Evolutionary conservation across 2,329 filamentous ascomycete genomes (phyloP), one percentile per base, ranked within the genome.

Genomic region (Penicillium brasilianum): DNA sequence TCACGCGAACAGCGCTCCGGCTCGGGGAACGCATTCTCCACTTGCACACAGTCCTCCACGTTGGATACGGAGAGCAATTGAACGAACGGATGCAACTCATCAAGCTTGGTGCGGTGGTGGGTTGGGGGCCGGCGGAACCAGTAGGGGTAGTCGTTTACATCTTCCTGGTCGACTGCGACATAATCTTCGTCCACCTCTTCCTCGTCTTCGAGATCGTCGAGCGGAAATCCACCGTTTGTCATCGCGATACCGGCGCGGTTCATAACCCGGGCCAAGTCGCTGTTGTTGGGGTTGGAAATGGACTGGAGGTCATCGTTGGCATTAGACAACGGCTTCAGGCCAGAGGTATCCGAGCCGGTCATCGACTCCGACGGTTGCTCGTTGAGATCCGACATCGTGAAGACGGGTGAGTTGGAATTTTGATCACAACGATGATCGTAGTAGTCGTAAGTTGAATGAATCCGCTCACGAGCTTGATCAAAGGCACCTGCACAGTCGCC

Each of bases 21-120:
- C 39, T 84, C 81, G 30, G 86, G 85, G 69, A 89, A 88, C 9
- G 83, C 83, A 58, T 84, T 80, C 72, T 89, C 87, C 18, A 89
- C 81, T 62, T 77, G 76, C 63, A 85, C 78, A 73, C 86, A 88
- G 66, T 84, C 77, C 20, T 83, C 80, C 13, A 82, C 74, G 64
- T 83, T 77, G 13, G 79, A 79, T 49, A 76, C 65, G 43, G 86
- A 91, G 54, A 97, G 83, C 30, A 90, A 85, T 55, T 91, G 87
- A n/a, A 90, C 85, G 70, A 90, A 90, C 28, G 92, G 88, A 71
- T 91, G 85, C 70, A 92, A 85, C 54, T 85, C 82, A 69, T 89
- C 88, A 10, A 80, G 65, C 58, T 74, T 72, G 37, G 75, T 74
- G 57, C 70, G 75, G 25, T 74, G 72, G 50, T 74, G 74, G n/a